Base-by-base conservation (phyloP, 805 yeast species). In the Pichia thaimueangensis region DNA sequence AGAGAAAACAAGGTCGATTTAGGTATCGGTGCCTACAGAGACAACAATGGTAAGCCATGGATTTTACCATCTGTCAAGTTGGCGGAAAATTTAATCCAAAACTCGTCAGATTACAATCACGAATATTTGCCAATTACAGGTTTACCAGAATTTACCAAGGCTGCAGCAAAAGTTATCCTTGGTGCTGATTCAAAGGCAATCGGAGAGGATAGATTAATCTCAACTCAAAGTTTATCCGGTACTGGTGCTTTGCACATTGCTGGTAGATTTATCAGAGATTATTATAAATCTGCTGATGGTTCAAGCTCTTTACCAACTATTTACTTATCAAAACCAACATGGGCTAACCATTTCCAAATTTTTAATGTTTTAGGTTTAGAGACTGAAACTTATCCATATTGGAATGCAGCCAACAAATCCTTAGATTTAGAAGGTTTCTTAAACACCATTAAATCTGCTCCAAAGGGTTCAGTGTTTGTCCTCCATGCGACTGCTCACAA, bases 401-500 rank as follows among this genome's bases (percentile, higher is more conserved):
- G 95, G 89, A 75, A 91, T 58, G 68, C 71, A 42, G 70, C 68
- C 17, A 75, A 81, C 43, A 86, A 86, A 64, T 67, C 80, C 4
- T 72, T 91, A 53, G 83, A 86, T 59, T 63, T 89, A 45, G 69
- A 74, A 7, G 95, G 88, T 1, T 78, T 81, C 57, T 52, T 89
- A 29, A 51, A 55, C 11, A 67, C 86, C 34, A 80, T 91, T 49
- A 68, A 74, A 36, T 44, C 60, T 17, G 94, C 96, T 11, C 82
- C 82, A 42, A 60, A 62, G 7, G 95, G 95, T 37, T 86, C 95
- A 8, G 69, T 87, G 35, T 80, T 91, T 53, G 64, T 91, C 45
- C 71, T 91, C 47, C 98, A 91, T 60, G 88, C 97, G 4, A 89
- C 97, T 64, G 97, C 97, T 27, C 98, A 91, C 67, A 91, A 91